These are phyloP conservation scores for Babesia divergens DNA, from an alignment of 169 alveolate species.

Conservation along the genomic window DNA sequence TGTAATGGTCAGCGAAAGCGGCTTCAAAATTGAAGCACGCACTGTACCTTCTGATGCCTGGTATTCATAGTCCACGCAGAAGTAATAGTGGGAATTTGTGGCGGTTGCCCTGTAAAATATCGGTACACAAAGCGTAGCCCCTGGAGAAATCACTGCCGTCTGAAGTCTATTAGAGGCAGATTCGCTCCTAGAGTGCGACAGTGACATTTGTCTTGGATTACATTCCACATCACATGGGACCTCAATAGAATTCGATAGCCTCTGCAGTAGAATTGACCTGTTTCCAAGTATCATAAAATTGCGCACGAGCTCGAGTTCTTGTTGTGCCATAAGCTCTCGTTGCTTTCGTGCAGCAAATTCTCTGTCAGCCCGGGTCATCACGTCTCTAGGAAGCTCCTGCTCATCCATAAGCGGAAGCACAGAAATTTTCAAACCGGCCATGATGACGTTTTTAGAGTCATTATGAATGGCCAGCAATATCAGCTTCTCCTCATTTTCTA, in stretches of 20 bases:
- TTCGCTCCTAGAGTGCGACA: not conserved
- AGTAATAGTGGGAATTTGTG: not conserved
- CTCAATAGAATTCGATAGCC: not conserved
- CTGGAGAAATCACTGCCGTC: conserved; percentile 4
- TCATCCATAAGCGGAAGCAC: conserved; percentile 28
- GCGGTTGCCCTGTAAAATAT: conserved; percentile 24
- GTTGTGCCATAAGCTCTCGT: not conserved
- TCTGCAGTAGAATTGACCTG: not conserved
- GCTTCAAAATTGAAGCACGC: conserved; percentile 5
- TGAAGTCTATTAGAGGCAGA: not conserved
- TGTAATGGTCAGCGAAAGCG: not conserved
- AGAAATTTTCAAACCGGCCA: not conserved
- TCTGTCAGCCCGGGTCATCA: conserved; percentile 21
- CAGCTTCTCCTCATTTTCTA: conserved; percentile 27
- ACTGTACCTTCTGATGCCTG: not conserved
- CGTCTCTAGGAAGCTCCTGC: not conserved
- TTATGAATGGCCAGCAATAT: conserved; percentile 16
- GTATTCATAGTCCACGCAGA: conserved; percentile 32
- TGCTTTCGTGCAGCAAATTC: conserved; percentile 11
- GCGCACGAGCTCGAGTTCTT: not conserved
- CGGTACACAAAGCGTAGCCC: conserved; percentile 28
- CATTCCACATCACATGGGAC: not conserved
- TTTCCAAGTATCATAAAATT: not conserved
- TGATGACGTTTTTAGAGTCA: not conserved
- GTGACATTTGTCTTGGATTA: not conserved